Conservation (phyloP, 441 rosid species). For the Aleurites moluccanus region DNA sequence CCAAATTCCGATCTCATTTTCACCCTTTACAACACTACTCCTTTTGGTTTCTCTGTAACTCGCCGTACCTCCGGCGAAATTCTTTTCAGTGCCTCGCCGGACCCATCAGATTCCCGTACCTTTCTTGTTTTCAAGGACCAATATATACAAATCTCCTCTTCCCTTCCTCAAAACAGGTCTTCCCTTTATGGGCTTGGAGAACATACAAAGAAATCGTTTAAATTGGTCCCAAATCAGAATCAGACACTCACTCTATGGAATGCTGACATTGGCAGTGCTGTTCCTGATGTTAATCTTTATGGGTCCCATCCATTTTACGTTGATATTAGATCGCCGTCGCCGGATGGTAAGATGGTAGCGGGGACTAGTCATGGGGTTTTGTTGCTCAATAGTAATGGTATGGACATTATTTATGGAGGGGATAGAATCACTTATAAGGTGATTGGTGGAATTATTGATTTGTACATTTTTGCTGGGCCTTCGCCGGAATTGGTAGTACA, state of each 20-base stretch:
- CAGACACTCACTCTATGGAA: slow-evolving; percentile 65
- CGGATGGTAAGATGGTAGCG: slow-evolving; percentile 20
- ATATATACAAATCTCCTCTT: slow-evolving; percentile 66
- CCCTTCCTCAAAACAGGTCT: slow-evolving; percentile 50
- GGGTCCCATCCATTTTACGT: slow-evolving; percentile 81
- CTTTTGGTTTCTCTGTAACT: slow-evolving; percentile 60
- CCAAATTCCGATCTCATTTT: slow-evolving; percentile 59
- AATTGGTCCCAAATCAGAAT: slow-evolving; percentile 26
- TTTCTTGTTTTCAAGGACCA: slow-evolving; percentile 72
- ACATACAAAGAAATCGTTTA: slow-evolving; percentile 60
- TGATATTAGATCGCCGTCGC: slow-evolving; percentile 46
- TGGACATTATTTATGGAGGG: slow-evolving; percentile 60
- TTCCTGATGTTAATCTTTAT: slow-evolving; percentile 55
- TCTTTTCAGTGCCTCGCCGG: slow-evolving; percentile 54
- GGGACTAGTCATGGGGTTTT: slow-evolving; percentile 64
- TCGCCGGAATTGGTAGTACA: slow-evolving; percentile 56
- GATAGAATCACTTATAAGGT: slow-evolving; percentile 59
- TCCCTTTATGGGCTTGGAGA: slow-evolving; percentile 73
- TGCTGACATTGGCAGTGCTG: slow-evolving; percentile 43
- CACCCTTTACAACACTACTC: slow-evolving; percentile 51
- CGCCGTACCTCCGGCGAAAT: slow-evolving; percentile 59
- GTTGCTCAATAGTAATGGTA: slow-evolving; percentile 74
- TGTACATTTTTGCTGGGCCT: slow-evolving; percentile 61
- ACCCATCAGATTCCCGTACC: slow-evolving; percentile 28
- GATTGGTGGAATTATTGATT: slow-evolving; percentile 68